Evolutionary conservation across 2,329 filamentous ascomycete species (phyloP).

Genomic region (Macrophomina tecta): DNA sequence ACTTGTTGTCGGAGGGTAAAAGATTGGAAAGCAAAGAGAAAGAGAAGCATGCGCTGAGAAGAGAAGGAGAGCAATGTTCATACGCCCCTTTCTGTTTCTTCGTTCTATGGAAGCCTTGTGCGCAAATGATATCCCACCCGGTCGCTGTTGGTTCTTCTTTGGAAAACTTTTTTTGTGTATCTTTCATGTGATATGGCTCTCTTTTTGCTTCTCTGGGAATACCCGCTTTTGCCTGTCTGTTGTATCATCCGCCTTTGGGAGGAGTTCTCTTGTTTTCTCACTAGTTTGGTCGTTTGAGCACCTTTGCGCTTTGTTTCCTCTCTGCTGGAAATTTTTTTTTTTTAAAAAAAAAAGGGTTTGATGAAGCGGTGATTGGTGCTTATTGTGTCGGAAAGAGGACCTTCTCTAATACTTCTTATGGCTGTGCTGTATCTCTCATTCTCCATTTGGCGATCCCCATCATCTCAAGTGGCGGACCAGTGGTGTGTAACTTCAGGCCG

Average conservation of each 20-base stretch:
- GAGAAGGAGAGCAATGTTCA: conserved; percentile 35
- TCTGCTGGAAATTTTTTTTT: too few species aligned
- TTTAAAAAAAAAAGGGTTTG: too few species aligned
- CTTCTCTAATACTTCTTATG: too few species aligned
- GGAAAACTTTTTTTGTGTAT: neutral
- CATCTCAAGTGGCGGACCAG: too few species aligned
- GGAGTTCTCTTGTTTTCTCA: neutral
- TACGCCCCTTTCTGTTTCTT: conserved; percentile 32
- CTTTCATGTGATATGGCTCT: conserved; percentile 19
- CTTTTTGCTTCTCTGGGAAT: neutral
- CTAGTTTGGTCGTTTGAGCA: neutral
- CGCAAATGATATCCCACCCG: conserved; percentile 24
- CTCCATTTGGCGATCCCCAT: too few species aligned
- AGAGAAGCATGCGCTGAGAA: conserved; percentile 34
- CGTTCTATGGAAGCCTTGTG: neutral
- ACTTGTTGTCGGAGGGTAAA: conserved; percentile 29
- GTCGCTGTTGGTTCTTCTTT: conserved; percentile 26
- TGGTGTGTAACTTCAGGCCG: too few species aligned
- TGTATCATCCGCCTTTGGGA: neutral
- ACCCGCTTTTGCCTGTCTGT: conserved; percentile 8
- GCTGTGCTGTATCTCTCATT: too few species aligned
- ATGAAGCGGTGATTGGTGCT: too few species aligned
- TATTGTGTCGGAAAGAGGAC: too few species aligned
- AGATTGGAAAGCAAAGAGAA: conserved; percentile 36
- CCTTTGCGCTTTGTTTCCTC: neutral